These are phyloP conservation scores for Endotrypanum monterogeii DNA, from an alignment of 208 protist species.

Conservation along the genomic window DNA sequence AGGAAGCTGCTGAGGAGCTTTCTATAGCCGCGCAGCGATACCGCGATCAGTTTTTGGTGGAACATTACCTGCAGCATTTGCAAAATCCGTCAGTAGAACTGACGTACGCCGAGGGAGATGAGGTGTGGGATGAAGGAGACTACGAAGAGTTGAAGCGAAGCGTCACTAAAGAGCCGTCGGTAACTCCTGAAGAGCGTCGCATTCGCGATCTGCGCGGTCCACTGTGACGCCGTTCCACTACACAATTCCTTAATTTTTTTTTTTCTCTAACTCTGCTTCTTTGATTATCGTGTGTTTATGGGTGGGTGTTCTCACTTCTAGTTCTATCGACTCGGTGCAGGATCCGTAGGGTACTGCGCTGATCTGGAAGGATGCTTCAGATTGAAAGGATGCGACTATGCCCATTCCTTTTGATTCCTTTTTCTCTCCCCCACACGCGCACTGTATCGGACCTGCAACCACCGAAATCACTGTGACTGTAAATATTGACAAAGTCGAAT, in stretches of 20 bases:
- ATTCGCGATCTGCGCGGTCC: constrained; percentile 37
- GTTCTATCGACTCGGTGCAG: neutral
- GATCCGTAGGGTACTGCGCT: neutral
- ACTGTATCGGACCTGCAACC: neutral
- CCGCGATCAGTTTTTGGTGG: constrained; percentile 46
- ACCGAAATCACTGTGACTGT: neutral
- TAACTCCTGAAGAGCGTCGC: constrained; percentile 25
- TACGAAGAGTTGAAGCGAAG: constrained; percentile 41
- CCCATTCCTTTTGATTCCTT: too few relatives aligned
- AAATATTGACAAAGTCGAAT: neutral
- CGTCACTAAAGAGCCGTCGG: constrained; percentile 4
- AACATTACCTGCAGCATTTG: constrained; percentile 69
- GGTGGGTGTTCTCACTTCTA: neutral
- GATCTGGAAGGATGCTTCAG: neutral
- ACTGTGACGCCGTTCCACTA: constrained; percentile 19
- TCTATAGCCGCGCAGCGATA: constrained; percentile 46
- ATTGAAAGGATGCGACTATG: neutral
- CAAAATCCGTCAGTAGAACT: constrained; percentile 52
- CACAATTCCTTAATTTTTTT: neutral
- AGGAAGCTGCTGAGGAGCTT: constrained; percentile 10
- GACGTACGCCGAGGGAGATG: constrained; percentile 86
- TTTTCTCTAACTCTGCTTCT: neutral
- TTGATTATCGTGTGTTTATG: neutral
- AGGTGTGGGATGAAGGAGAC: constrained; percentile 89
- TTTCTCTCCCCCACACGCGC: neutral